Evolutionary conservation across 2,329 filamentous ascomycete genomes (phyloP).

Genomic region (Penicillium sp.): DNA sequence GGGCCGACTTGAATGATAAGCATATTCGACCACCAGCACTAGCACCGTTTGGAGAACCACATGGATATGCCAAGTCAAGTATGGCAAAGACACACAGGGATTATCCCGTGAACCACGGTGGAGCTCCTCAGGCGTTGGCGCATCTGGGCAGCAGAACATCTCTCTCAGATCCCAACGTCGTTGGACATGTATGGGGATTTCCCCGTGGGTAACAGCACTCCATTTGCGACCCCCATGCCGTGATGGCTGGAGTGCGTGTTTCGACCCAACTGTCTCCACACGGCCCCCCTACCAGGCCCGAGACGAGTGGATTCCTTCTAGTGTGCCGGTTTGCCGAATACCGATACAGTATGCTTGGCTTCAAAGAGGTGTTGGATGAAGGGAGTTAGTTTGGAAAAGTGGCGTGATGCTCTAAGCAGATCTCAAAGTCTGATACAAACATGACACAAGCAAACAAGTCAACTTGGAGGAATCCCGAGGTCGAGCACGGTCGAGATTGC

Average conservation of each 20-base stretch:
- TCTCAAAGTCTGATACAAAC: too few species aligned
- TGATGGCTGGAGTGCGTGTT: not conserved
- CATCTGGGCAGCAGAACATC: not conserved
- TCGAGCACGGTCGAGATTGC: too few species aligned
- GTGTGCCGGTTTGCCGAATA: slow-evolving; percentile 38
- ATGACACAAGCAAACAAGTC: too few species aligned
- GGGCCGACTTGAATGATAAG: slow-evolving; percentile 12
- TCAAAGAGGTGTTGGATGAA: not conserved
- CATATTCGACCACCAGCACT: not conserved
- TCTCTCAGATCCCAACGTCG: too few species aligned
- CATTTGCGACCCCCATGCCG: not conserved
- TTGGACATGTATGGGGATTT: not conserved
- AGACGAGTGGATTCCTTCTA: slow-evolving; percentile 9
- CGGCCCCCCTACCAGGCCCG: not conserved
- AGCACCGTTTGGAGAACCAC: slow-evolving; percentile 3
- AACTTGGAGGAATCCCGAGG: too few species aligned
- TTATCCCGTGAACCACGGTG: not conserved
- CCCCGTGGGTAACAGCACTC: slow-evolving; percentile 1
- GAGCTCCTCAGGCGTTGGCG: not conserved
- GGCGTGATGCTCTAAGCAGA: not conserved
- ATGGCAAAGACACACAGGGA: not conserved
- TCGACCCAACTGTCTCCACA: not conserved
- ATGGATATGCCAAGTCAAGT: not conserved
- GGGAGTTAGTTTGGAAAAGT: not conserved
- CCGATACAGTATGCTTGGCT: not conserved